A percentile compares a stretch with the other conserved stretches of the same genome.
Evolutionary conservation across 202 grass and related monocot species (phyloP).

Genomic region (Miscanthus sacchariflorus): DNA sequence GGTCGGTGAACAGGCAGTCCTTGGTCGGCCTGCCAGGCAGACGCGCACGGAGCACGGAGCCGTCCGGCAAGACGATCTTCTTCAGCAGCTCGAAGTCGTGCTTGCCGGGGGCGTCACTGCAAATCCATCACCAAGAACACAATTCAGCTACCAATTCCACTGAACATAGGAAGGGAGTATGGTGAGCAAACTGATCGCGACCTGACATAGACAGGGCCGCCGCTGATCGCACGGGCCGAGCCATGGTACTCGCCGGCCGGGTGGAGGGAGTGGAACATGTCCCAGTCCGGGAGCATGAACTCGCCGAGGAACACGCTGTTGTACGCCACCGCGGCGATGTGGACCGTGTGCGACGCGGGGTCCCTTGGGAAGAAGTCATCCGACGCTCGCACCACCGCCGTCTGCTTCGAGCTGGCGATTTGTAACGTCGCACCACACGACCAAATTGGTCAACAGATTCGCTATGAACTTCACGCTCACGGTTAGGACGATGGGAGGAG

Average conservation of each 20-base stretch:
- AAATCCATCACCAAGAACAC: conserved; percentile 17
- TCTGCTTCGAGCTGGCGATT: conserved; percentile 76
- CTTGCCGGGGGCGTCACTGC: conserved; percentile 83
- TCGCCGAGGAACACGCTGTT: conserved; percentile 96
- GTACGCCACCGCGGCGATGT: conserved; percentile 87
- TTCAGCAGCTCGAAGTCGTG: conserved; percentile 84
- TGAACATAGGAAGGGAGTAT: background rate
- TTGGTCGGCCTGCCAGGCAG: conserved; percentile 76
- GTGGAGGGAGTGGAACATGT: conserved; percentile 97
- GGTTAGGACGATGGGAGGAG: too few relatives aligned
- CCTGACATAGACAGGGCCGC: conserved; percentile 84
- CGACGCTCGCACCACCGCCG: conserved; percentile 79
- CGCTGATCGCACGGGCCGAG: conserved; percentile 89
- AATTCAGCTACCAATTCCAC: background rate
- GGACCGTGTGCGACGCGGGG: conserved; percentile 82
- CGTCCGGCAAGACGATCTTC: conserved; percentile 85
- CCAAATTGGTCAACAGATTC: too few relatives aligned
- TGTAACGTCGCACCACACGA: too few relatives aligned
- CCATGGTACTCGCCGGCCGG: conserved; percentile 87
- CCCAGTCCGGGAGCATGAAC: conserved; percentile 98
- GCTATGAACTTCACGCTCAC: too few relatives aligned
- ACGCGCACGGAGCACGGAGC: conserved; percentile 69
- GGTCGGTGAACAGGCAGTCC: conserved; percentile 85
- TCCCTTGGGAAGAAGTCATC: conserved; percentile 93
- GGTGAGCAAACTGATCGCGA: background rate